Evolutionary conservation across 2,329 filamentous ascomycete genomes (phyloP).

Genomic region (Juglanconis sp.): DNA sequence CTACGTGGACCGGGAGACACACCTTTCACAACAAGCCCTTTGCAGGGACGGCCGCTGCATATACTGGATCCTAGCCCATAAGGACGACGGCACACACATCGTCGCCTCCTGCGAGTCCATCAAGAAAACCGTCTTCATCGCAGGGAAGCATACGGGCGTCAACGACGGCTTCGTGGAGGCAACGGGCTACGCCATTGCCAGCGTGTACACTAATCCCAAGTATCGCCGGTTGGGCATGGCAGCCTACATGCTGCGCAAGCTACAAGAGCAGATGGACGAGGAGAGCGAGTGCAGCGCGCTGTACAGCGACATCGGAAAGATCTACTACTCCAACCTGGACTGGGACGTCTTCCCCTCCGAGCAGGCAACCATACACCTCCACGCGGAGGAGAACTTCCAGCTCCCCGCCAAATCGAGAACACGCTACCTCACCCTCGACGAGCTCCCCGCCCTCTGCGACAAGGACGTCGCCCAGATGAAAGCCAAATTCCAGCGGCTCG

Average conservation of each 20-base stretch:
- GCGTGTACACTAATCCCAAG: constrained; percentile 33
- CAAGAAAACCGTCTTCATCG: constrained; percentile 26
- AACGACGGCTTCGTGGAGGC: constrained; percentile 23
- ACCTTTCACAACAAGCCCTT: constrained; percentile 27
- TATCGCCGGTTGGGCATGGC: constrained; percentile 34
- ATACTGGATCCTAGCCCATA: constrained; percentile 31
- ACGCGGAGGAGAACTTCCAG: constrained; percentile 19
- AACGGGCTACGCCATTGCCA: constrained; percentile 31
- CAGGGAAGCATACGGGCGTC: constrained; percentile 21
- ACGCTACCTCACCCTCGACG: constrained; percentile 22
- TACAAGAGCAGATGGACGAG: constrained; percentile 32
- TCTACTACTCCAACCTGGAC: constrained; percentile 32
- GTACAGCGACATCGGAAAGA: constrained; percentile 32
- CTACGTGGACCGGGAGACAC: constrained; percentile 27
- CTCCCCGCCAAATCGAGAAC: constrained; percentile 21
- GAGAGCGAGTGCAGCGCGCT: constrained; percentile 33
- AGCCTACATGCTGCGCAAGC: constrained; percentile 29
- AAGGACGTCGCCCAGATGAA: constrained; percentile 26
- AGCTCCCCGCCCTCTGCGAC: constrained; percentile 26
- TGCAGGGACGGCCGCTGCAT: constrained; percentile 23
- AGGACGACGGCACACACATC: constrained; percentile 26
- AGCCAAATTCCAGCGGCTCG: constrained; percentile 21
- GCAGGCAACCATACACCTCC: constrained; percentile 31
- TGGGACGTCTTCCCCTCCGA: constrained; percentile 31
- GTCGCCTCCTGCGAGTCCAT: constrained; percentile 33